A percentile compares a stretch with the other conserved stretches of the same genome.
phyloP scores from a whole-genome alignment of 352 stramenopile genomes.

The Globisporangium apiculatum region DNA sequence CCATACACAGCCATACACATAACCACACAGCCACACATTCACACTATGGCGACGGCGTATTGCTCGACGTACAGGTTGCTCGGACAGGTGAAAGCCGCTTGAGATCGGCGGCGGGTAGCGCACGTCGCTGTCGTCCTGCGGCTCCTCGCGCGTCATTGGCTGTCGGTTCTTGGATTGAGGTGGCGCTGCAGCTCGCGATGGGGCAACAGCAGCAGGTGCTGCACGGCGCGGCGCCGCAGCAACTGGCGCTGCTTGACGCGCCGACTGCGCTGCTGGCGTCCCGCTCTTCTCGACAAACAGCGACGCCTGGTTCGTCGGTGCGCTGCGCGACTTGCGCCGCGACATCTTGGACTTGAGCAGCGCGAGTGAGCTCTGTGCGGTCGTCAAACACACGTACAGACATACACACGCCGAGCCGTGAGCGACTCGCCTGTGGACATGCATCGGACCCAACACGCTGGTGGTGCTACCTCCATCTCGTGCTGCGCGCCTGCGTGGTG shows the following conservation, averaged over 20 bases:
- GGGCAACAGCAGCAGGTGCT: neutral
- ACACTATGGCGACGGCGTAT: neutral
- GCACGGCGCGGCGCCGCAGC: slow-evolving; percentile 4
- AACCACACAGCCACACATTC: too few relatives aligned
- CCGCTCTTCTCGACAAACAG: slow-evolving; percentile 53
- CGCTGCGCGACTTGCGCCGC: slow-evolving; percentile 56
- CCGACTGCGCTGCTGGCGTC: slow-evolving; percentile 13
- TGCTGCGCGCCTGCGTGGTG: slow-evolving; percentile 15
- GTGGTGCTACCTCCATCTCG: slow-evolving; percentile 38
- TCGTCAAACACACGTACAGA: neutral
- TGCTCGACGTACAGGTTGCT: slow-evolving; percentile 22
- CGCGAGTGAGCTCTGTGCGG: slow-evolving; percentile 49
- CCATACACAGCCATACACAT: too few relatives aligned
- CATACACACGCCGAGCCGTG: neutral
- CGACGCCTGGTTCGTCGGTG: slow-evolving; percentile 60
- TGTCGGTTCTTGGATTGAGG: slow-evolving; percentile 10
- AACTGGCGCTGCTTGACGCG: slow-evolving; percentile 11
- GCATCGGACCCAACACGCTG: neutral
- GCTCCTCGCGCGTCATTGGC: slow-evolving; percentile 23
- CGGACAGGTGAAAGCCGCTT: slow-evolving; percentile 26
- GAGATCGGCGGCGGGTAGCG: slow-evolving; percentile 34
- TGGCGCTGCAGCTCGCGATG: slow-evolving; percentile 8
- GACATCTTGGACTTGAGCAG: slow-evolving; percentile 83
- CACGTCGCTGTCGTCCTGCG: slow-evolving; percentile 12
- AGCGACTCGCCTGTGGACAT: neutral